Evolutionary conservation across 345 rosid genomes (phyloP), one percentile per base, ranked within the genome.

Genomic region (Moringa oleifera): DNA sequence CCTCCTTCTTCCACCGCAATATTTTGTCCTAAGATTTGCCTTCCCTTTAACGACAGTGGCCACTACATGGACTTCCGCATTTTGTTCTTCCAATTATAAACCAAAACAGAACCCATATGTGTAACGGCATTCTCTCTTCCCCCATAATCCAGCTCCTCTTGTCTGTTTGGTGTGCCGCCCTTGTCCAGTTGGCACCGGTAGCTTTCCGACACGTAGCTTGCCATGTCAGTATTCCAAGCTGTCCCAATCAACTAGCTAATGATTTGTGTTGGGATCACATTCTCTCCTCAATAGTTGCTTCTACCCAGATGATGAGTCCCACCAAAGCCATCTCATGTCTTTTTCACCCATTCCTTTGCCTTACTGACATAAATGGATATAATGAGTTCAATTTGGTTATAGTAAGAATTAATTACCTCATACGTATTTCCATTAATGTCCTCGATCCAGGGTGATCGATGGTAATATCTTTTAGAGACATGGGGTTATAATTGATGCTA

Each of bases 101-200:
- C 54, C 20, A 65, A 67, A 62, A 61, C 60, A 60, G 61, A 67
- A 57, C 63, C 59, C 45, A 21, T 45, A 63, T 63, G 55, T 7
- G 54, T 50, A 19, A 7, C 51, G 45, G 18, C 55, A 25, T 25
- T 25, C 60, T 62, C 50, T 37, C 71, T 74, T 45, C 49, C 66
- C 79, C 81, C 67, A 66, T 67, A 74, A 81, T 74, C 90, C 88
- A 84, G 86, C 85, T 67, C 71, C 72, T 41, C 11, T 19, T 75
- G 69, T 75, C 77, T 73, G 85, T 80, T 81, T 77, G 85, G 90
- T 87, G 87, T 78, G 95, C 95, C 95, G 97, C 77, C 89, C 97
- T 79, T 72, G 22, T 63, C 66, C 75, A 74, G 23, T 36, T 71
- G 63, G 21, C 49, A 57, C 63, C 74, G 3, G n/a, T 61, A 23